Base-by-base conservation (phyloP, 257 asterid species). In the Coffea eugenioides region DNA sequence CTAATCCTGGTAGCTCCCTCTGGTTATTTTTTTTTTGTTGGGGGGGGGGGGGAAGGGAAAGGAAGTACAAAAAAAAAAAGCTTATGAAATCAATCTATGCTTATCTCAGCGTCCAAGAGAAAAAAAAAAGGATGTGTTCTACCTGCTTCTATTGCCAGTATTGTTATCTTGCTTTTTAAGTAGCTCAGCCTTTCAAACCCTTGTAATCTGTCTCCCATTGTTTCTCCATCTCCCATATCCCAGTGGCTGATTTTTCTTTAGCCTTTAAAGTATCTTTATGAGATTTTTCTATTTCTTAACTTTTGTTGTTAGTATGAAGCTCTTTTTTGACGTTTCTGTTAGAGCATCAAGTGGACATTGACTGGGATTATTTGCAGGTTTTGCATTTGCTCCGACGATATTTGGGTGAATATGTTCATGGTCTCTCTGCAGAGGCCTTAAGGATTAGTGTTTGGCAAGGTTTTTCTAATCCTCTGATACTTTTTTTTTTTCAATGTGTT, bases 391-490 rank as follows among this genome's bases (percentile, higher is more conserved):
- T 96, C 87, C 97, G 99, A 67, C 92, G 88, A 79, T 96, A 96
- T 84, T 87, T 96, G 95, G 99, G 99, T 48, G 99, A 96, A 89
- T 96, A 96, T 83, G 99, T 96, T 86, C 98, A 96, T 83, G 99
- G 99, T 80, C 87, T 96, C 83, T 96, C 99, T 14, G 89, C 98
- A 25, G 99, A 96, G 88, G 98, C 99, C 84, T 84, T 96, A 90
- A 88, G 97, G 77, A 96, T 96, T 80, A 96, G 99, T 59, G 99
- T 96, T 64, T 96, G 99, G 99, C 86, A 96, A 93, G 99, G 99
- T 95, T 76, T 39, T 82, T 71, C 54, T 72, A n/a, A 14, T 48
- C 77, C 71, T 48, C 41, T 6, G 34, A 16, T 23, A 16, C 62
- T 80, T 74, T 8, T 71, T 39, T 10, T 25, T 81, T 39, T 65